A percentile compares a stretch with the other conserved stretches of the same genome.
phyloP scores from a whole-genome alignment of 371 early-diverging fungal genomes.

The Circinella umbellata region DNA sequence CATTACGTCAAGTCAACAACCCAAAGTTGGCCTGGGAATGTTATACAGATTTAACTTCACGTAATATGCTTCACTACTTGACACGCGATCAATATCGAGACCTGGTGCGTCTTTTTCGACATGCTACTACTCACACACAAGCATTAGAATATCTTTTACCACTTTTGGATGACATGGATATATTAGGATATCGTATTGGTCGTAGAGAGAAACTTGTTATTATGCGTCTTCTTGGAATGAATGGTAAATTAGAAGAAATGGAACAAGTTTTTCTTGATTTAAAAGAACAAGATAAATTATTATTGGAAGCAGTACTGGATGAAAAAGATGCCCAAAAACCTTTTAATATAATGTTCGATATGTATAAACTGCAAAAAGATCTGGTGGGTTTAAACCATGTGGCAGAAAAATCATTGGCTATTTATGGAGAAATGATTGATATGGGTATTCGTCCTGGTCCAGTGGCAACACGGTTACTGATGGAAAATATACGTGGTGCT shows the following conservation, averaged over 20 bases:
- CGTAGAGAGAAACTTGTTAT: constrained; percentile 39
- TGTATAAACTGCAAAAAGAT: constrained; percentile 34
- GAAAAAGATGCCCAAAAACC: constrained; percentile 30
- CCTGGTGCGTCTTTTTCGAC: constrained; percentile 34
- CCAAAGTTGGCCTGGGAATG: constrained; percentile 51
- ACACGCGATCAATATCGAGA: constrained; percentile 38
- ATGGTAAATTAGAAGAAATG: constrained; percentile 45
- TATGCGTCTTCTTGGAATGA: constrained; percentile 43
- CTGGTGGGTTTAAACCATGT: constrained; percentile 21
- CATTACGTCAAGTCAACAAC: constrained; percentile 26
- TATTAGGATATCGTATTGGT: constrained; percentile 36
- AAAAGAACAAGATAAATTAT: constrained; percentile 13
- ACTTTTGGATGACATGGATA: constrained; percentile 46
- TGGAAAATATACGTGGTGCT: constrained; percentile 32
- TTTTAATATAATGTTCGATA: constrained; percentile 37
- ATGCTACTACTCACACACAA: constrained; percentile 12
- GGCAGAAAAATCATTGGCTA: constrained; percentile 35
- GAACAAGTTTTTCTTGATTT: constrained; percentile 38
- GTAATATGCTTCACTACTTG: constrained; percentile 35
- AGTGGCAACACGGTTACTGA: constrained; percentile 23
- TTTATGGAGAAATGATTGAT: constrained; percentile 41
- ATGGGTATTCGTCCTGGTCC: constrained; percentile 27
- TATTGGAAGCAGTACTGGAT: constrained; percentile 9
- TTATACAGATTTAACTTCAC: constrained; percentile 40
- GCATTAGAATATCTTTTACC: constrained; percentile 37